These are phyloP conservation scores for Polytrichum formosum DNA, from an alignment of 225 moss, liverwort and hornwort genomes.

Conservation along the genomic window DNA sequence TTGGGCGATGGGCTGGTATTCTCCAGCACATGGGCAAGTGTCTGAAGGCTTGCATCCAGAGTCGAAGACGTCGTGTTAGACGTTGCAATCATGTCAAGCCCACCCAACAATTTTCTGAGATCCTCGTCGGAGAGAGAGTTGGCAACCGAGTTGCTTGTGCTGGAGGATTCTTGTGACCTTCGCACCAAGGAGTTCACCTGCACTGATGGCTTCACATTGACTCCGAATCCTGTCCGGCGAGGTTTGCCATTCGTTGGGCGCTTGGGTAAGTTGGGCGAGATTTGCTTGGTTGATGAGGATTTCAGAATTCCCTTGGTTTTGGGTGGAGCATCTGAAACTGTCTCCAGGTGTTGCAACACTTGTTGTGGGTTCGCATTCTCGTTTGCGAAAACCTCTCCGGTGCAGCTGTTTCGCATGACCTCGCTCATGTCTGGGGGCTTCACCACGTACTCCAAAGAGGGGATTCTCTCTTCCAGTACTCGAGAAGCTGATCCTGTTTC, in stretches of 20 bases:
- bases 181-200: conserved; percentile 56
- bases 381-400: conserved; percentile 58
- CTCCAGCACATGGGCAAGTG: conserved; percentile 47
- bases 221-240: conserved; percentile 23
- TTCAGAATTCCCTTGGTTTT: conserved; percentile 42
- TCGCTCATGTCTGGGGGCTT: conserved; percentile 37
- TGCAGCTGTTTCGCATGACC: conserved; percentile 57
- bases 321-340: conserved; percentile 9
- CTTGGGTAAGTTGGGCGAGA: conserved; percentile 25
- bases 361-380: conserved; percentile 42
- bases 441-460: conserved; percentile 50
- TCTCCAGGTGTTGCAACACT: conserved; percentile 27
- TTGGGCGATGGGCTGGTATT: conserved; percentile 25
- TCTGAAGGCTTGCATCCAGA: conserved; percentile 39
- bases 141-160: conserved; percentile 34
- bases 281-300: conserved; percentile 32
- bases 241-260: conserved; percentile 19
- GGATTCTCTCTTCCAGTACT: conserved; percentile 9
- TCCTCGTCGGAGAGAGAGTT: conserved; percentile 52
- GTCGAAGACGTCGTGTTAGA: conserved; percentile 31
- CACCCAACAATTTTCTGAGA: conserved; percentile 38
- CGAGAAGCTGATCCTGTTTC: conserved; percentile 25
- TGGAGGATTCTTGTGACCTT: conserved; percentile 40
- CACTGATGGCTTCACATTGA: conserved; percentile 33
- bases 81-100: conserved; percentile 49